Percentiles rank a stretch among this genome's conserved stretches.
Evolutionary conservation across 2,329 filamentous ascomycete genomes (phyloP).

Genomic region (Bertia moriformis): DNA sequence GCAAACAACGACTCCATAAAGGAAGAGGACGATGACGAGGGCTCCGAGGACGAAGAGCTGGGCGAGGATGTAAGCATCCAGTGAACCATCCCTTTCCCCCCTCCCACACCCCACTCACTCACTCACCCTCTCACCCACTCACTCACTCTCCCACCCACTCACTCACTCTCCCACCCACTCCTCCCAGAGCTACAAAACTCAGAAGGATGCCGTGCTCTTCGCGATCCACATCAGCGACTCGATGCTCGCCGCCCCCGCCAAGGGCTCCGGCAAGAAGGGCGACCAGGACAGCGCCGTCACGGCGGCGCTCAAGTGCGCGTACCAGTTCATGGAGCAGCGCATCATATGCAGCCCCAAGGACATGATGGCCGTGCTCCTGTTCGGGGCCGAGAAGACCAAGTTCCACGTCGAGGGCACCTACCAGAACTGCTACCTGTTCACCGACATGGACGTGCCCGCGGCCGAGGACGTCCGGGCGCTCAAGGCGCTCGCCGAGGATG

Average conservation of each 20-base stretch:
- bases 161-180: conserved; percentile 5
- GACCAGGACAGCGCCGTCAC: conserved; percentile 65
- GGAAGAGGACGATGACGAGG: conserved; percentile 53
- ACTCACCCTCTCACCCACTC: background rate
- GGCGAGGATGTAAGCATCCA: conserved; percentile 56
- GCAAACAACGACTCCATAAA: conserved; percentile 8
- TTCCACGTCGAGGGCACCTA: conserved; percentile 65
- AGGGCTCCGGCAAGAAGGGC: conserved; percentile 56
- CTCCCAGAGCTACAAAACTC: conserved; percentile 54
- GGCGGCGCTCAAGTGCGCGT: conserved; percentile 84
- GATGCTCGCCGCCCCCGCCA: conserved; percentile 61
- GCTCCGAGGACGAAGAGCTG: conserved; percentile 46
- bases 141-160: background rate
- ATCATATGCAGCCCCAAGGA: conserved; percentile 94
- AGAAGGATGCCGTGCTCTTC: conserved; percentile 93
- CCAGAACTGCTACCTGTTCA: conserved; percentile 82
- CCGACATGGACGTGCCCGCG: conserved; percentile 73
- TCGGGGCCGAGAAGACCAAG: conserved; percentile 73
- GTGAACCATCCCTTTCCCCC: no score
- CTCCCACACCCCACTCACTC: no score
- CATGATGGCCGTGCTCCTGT: conserved; percentile 90
- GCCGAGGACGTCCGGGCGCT: conserved; percentile 75
- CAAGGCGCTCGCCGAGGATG: conserved; percentile 63
- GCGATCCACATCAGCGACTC: conserved; percentile 82
- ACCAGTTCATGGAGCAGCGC: conserved; percentile 90